Percentiles rank a stretch among this genome's conserved stretches.
These are phyloP conservation scores for Xylaria sp. DNA, from an alignment of 2,329 filamentous ascomycete genomes.

Conservation along the genomic window DNA sequence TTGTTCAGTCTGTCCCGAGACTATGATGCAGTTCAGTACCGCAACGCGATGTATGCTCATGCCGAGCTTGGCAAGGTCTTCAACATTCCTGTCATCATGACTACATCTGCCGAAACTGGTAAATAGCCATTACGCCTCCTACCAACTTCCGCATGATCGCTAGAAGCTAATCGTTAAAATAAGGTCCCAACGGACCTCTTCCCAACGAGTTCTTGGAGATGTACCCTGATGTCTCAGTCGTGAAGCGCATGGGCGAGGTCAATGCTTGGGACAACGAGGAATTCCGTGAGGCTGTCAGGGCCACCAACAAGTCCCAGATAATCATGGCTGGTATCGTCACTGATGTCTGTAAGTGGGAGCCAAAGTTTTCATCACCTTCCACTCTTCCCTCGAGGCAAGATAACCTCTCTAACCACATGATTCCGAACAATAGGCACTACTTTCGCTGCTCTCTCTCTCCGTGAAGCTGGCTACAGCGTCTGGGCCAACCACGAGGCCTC, in stretches of 20 bases:
- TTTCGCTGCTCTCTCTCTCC: constrained; percentile 74
- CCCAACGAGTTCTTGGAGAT: constrained; percentile 71
- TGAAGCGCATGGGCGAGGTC: constrained; percentile 73
- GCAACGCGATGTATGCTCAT: constrained; percentile 71
- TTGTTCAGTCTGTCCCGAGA: constrained; percentile 68
- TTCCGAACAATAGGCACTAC: constrained; percentile 55
- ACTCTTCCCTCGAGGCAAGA: not conserved
- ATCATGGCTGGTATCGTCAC: constrained; percentile 76
- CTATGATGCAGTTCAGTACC: constrained; percentile 68
- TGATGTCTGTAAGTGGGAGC: constrained; percentile 65
- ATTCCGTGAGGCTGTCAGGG: constrained; percentile 68
- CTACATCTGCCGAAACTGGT: constrained; percentile 68
- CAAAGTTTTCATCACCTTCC: not conserved
- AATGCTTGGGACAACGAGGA: constrained; percentile 77
- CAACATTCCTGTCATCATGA: constrained; percentile 71
- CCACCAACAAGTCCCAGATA: constrained; percentile 70
- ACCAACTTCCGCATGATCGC: not conserved
- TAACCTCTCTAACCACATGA: not conserved
- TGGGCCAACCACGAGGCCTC: constrained; percentile 75
- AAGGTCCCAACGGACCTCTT: constrained; percentile 72
- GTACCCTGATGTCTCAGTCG: constrained; percentile 70
- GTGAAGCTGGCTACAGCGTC: constrained; percentile 73
- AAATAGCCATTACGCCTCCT: not conserved
- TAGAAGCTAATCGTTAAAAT: not conserved
- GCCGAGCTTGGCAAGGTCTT: constrained; percentile 70